A percentile compares a stretch with the other conserved stretches of the same genome.
Evolutionary conservation across 2,329 filamentous ascomycete species (phyloP).

Genomic region (Knoxdaviesia capensis): DNA sequence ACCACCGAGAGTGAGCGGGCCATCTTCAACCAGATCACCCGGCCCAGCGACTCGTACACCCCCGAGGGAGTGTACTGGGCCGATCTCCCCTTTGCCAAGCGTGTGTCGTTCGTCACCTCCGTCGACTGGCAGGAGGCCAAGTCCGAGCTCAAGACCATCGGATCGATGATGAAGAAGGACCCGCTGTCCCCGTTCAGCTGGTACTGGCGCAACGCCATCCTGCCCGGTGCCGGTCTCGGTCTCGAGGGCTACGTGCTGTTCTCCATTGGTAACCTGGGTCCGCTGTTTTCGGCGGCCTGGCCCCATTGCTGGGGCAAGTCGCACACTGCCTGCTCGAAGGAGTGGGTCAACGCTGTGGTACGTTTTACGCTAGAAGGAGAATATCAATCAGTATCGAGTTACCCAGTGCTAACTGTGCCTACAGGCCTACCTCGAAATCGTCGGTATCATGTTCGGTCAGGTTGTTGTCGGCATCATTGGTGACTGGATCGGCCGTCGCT

Average conservation of each 20-base stretch:
- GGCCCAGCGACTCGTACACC: slow-evolving; percentile 77
- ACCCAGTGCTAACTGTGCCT: not conserved
- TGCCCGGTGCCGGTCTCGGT: slow-evolving; percentile 79
- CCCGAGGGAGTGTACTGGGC: slow-evolving; percentile 80
- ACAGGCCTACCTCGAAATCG: slow-evolving; percentile 68
- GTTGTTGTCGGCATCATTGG: slow-evolving; percentile 59
- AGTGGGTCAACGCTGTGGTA: slow-evolving; percentile 59
- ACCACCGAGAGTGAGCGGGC: slow-evolving; percentile 29
- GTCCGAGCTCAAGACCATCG: slow-evolving; percentile 46
- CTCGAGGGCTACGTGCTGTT: slow-evolving; percentile 94
- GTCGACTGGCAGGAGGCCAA: slow-evolving; percentile 52
- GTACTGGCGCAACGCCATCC: slow-evolving; percentile 79
- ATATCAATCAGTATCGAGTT: not conserved
- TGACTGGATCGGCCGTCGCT: slow-evolving; percentile 72
- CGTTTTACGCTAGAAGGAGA: not conserved
- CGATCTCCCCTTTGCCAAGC: slow-evolving; percentile 52
- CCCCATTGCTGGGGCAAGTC: slow-evolving; percentile 52
- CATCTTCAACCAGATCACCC: slow-evolving; percentile 61
- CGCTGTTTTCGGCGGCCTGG: slow-evolving; percentile 61
- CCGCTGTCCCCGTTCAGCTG: slow-evolving; percentile 65
- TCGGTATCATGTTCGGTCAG: slow-evolving; percentile 89
- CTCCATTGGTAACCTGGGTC: slow-evolving; percentile 83
- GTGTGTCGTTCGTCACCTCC: slow-evolving; percentile 53
- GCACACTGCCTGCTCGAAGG: slow-evolving; percentile 45
- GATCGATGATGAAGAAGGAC: slow-evolving; percentile 68